Evolutionary conservation across 2,329 filamentous ascomycete genomes (phyloP), one percentile per base, ranked within the genome.

Genomic region (Colletotrichum plurivorum): DNA sequence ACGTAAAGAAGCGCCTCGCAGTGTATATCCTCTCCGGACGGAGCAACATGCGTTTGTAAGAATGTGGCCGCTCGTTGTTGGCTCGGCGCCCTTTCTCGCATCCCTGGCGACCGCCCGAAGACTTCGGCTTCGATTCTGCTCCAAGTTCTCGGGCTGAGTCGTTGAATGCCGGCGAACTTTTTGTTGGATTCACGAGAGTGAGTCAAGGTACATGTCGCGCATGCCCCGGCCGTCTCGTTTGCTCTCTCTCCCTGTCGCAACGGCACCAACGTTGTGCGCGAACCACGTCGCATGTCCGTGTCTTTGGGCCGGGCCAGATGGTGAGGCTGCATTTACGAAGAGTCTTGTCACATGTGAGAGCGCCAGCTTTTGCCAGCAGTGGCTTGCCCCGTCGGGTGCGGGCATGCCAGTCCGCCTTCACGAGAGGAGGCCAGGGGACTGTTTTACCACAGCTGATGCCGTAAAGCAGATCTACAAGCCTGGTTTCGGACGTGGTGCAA

Each of bases 401-500:
- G 48, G 43, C 66, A 69, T 60, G 25, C 55, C 55, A 66, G 43
- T 18, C 62, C 31, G 12, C 27, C 7, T 27, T 68, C 10, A 39
- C 36, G 43, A 45, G 31, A 31, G 31, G n/a, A 45, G 16, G 25
- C 48, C 41, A 46, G 49, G 16, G 16, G 31, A 20, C 36, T 62
- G 59, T 45, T 62, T 51, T 46, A 60, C 54, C 41, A 65, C 54
- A 43, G 62, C 61, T 59, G 65, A 65, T 49, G 46, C 60, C 60
- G 18, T 48, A 60, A 27, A 45, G 22, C 27, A 65, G 54, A 56
- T 55, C 48, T 54, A 54, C 55, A 66, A 54, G 54, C 43, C 54
- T 66, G 66, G 61, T 69, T 69, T 65, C 66, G 62, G 66, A 55
- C 43, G 66, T 22, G 27, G 54, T 66, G 55, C 54, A 46, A 66